Conservation (phyloP, 225 moss, liverwort and hornwort genomes). For the Asterella californica region DNA sequence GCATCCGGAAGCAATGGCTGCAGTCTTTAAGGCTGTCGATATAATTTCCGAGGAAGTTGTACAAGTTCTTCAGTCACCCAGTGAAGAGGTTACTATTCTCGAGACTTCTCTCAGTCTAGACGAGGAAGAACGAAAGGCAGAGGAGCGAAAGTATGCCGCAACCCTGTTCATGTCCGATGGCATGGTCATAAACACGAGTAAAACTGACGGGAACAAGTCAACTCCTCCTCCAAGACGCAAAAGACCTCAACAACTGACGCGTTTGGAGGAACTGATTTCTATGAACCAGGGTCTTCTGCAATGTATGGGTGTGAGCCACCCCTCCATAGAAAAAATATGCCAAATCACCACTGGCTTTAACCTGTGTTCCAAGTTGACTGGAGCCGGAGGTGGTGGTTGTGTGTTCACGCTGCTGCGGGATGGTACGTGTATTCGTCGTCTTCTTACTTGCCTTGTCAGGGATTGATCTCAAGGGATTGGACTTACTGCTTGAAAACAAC, state of each 20-base stretch:
- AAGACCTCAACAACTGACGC: slow-evolving; percentile 15
- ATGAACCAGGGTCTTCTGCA: slow-evolving; percentile 97
- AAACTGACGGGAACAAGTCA: slow-evolving; percentile 41
- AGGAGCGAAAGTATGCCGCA: slow-evolving; percentile 5
- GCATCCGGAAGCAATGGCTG: slow-evolving; percentile 77
- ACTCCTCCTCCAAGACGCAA: slow-evolving; percentile 27
- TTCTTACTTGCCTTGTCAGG: not conserved
- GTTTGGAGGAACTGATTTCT: slow-evolving; percentile 72
- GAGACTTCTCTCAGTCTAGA: slow-evolving; percentile 13
- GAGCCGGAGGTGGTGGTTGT: slow-evolving; percentile 98
- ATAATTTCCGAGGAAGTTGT: slow-evolving; percentile 84
- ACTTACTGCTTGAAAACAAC: not conserved
- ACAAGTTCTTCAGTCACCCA: slow-evolving; percentile 50
- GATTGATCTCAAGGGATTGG: not conserved
- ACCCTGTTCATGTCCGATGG: slow-evolving; percentile 14
- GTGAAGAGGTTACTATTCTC: not conserved
- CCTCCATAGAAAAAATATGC: slow-evolving; percentile 77
- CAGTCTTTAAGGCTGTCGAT: slow-evolving; percentile 80
- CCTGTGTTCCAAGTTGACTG: slow-evolving; percentile 86
- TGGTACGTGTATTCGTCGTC: slow-evolving; percentile 40
- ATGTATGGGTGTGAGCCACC: slow-evolving; percentile 94
- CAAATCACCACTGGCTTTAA: slow-evolving; percentile 59
- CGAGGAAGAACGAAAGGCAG: slow-evolving; percentile 14
- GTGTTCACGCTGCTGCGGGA: slow-evolving; percentile 85
- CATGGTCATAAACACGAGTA: slow-evolving; percentile 24